Evolutionary conservation across 768 basidiomycete genomes (phyloP).

Genomic region (Mycena metata): DNA sequence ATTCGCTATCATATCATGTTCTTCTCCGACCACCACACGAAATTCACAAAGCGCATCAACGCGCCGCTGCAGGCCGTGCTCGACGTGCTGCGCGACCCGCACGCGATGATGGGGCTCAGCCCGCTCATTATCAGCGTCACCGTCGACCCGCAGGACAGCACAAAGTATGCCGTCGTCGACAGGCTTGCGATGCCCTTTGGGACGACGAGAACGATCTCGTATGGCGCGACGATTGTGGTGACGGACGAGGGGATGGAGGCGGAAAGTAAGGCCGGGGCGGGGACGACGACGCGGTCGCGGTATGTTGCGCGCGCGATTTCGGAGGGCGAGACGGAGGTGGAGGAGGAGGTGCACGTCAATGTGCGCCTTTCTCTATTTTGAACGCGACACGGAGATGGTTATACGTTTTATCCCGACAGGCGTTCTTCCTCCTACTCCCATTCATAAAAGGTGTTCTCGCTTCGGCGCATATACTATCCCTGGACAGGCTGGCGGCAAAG

Average conservation of each 20-base stretch:
- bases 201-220: conserved; percentile 46
- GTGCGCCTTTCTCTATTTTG: conserved; percentile 39
- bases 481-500: conserved; percentile 45
- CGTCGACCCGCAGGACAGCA: conserved; percentile 44
- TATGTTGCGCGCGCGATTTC: conserved; percentile 38
- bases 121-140: conserved; percentile 47
- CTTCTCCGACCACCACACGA: conserved; percentile 45
- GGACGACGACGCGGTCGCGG: conserved; percentile 38
- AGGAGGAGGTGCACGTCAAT: conserved; percentile 45
- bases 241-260: conserved; percentile 44
- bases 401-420: conserved; percentile 39
- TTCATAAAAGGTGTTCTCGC: conserved; percentile 49
- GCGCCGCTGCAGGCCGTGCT: conserved; percentile 42
- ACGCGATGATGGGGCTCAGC: conserved; percentile 45
- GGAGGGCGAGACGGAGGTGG: conserved; percentile 41
- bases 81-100: conserved; percentile 50
- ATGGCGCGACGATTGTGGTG: conserved; percentile 38
- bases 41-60: conserved; percentile 43
- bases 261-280: conserved; percentile 43
- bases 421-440: conserved; percentile 51
- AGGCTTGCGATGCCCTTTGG: conserved; percentile 44
- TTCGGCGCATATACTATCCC: conserved; percentile 44
- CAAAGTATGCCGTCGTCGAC: conserved; percentile 49
- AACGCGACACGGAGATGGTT: not conserved
- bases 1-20: conserved; percentile 41